Evolutionary conservation across 345 rosid species (phyloP), one percentile per base, ranked within the genome.

Genomic region (Brassica nigra): DNA sequence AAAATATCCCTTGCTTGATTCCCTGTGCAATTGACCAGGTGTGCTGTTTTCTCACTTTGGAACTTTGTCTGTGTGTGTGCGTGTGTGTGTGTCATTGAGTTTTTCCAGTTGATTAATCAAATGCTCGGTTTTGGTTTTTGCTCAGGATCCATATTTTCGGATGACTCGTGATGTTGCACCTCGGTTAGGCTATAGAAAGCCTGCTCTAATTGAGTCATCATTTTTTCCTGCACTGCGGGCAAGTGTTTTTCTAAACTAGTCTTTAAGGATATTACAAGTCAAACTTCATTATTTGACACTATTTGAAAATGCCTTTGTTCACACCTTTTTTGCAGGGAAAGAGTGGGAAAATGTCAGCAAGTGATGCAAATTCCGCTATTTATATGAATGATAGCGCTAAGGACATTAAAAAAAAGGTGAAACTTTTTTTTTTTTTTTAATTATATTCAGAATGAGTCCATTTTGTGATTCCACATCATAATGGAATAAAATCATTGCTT

Each of bases 21-120:
- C 99, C 99, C 42, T 95, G 98, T 75, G 99, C 96, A 12, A 91
- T 95, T 79, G 98, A 95, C 78, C 99, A 95, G 97, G 99, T 90
- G 16, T 47, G 81, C 76, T 71, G 33, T 73, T 47, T 47, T 16
- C 16, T 23, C 3, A 70, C 20, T 9, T 63, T 30, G 34, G 14
- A 68, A 39, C 58, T 28, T 18, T 64, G 36, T n/a, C 5, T 62
- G 0, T 6, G 8, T 66, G n/a, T 66, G 18, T 78, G 0, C 55
- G 27, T 23, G 27, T 66, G 18, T 78, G 0, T 66, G 27, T 23
- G 27, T 36, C 54, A 4, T 71, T 64, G 61, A 37, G 49, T n/a
- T 5, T 10, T 34, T 68, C 27, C 27, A 23, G 27, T 23, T 23
- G 71, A 15, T 34, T 36, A 49, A 52, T 58, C 28, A 23, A 8